Evolutionary conservation across 805 yeast genomes (phyloP), one percentile per base, ranked within the genome.

Genomic region (Schwanniomyces sp.): DNA sequence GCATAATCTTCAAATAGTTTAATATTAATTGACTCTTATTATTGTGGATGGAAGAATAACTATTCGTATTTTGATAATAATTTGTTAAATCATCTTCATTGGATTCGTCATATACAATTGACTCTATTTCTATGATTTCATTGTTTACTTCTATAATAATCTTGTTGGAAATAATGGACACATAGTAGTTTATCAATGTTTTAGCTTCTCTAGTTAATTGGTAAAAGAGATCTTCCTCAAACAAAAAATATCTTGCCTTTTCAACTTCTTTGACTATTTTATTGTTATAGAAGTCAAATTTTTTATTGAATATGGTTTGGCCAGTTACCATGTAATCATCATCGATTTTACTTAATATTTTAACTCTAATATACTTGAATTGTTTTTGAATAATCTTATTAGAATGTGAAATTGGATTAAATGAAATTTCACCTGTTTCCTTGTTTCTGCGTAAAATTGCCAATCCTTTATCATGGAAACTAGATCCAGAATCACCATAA

Each of bases 401-500:
- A 51, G 54, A 62, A 10, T 52, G 52, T 2, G 54, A 46, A 2
- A 70, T 50, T 1, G 77, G 74, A 36, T 56, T 52, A 46, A 73
- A 71, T 1, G 62, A 41, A 11, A 72, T 57, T n/a, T 61, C 65
- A 0, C 76, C 76, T 1, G 63, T 56, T 4, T 41, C 41, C 16
- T 58, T 49, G 59, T 78, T 67, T 47, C 84, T 81, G 41, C 81
- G 78, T 51, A 91, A 67, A 0, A 86, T 64, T 0, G 96, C 97
- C 38, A 85, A 67, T 2, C 97, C 97, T 52, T 79, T 77, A 55
- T 88, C 91, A 48, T 69, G 72, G 57, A 81, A 89, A 17, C 74
- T 79, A 1, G 96, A 88, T 0, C 98, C 99, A 0, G 96, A 83
- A 64, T 91, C 97, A 14, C 86, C 91, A 68, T 81, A 92, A 0